These are phyloP conservation scores for Trichodelitschia bisporula DNA, from an alignment of 495 filamentous ascomycete genomes.

Conservation along the genomic window DNA sequence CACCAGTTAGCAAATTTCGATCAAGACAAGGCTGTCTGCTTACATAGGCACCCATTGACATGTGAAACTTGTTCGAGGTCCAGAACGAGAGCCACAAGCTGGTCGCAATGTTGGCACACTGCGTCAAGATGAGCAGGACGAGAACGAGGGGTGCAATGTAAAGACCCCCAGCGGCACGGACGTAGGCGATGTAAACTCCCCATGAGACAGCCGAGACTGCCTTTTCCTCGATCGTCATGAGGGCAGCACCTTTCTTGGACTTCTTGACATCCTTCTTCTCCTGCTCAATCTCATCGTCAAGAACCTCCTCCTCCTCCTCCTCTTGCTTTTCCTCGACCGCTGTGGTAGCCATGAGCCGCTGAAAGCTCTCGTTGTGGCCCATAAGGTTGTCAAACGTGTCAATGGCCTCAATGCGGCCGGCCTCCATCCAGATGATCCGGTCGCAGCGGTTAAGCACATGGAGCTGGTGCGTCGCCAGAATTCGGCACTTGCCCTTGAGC, in stretches of 20 bases:
- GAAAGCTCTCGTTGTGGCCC: slow-evolving; percentile 45
- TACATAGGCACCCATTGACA: slow-evolving; percentile 37
- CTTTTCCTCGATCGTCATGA: slow-evolving; percentile 86
- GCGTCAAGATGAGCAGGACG: slow-evolving; percentile 37
- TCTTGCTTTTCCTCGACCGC: slow-evolving; percentile 41
- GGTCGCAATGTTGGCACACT: slow-evolving; percentile 65
- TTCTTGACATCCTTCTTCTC: slow-evolving; percentile 20
- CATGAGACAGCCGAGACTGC: slow-evolving; percentile 61
- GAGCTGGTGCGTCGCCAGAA: slow-evolving; percentile 85
- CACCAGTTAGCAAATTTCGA: slow-evolving; percentile 2
- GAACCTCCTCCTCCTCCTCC: slow-evolving; percentile 19
- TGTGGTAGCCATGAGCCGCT: slow-evolving; percentile 60
- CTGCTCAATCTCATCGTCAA: slow-evolving; percentile 19
- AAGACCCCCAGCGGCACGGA: slow-evolving; percentile 54
- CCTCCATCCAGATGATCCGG: slow-evolving; percentile 75
- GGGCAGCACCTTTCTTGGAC: slow-evolving; percentile 25
- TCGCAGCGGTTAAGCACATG: slow-evolving; percentile 81
- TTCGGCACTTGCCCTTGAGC: slow-evolving; percentile 65
- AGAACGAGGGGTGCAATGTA: slow-evolving; percentile 41
- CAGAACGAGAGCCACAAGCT: slow-evolving; percentile 86
- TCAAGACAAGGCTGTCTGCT: slow-evolving; percentile 3
- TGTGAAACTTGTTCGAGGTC: slow-evolving; percentile 51
- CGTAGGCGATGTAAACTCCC: slow-evolving; percentile 61
- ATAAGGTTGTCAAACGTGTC: slow-evolving; percentile 80
- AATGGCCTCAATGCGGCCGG: slow-evolving; percentile 55